These are phyloP conservation scores for Trametes hirsuta DNA, from an alignment of 1,284 basidiomycete genomes.

Conservation along the genomic window DNA sequence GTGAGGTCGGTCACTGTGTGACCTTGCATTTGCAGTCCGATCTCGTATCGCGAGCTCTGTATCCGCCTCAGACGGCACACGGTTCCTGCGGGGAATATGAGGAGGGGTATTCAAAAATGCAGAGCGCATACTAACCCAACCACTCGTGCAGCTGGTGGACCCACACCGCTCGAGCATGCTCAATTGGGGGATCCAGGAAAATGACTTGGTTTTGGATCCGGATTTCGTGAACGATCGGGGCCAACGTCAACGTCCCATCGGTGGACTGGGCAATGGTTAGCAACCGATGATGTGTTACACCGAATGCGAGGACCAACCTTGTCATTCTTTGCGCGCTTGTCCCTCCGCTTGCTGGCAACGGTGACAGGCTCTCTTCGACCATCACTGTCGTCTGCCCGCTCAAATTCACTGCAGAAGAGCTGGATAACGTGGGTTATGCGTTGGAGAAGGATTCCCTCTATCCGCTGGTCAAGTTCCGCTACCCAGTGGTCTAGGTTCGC, in stretches of 20 bases:
- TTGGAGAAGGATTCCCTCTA: slow-evolving; percentile 82
- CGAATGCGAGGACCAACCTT: slow-evolving; percentile 49
- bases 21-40: slow-evolving; percentile 86
- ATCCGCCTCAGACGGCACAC: slow-evolving; percentile 90
- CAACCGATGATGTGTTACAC: background rate
- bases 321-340: slow-evolving; percentile 73
- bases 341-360: slow-evolving; percentile 65
- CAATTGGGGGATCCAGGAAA: slow-evolving; percentile 97
- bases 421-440: slow-evolving; percentile 82
- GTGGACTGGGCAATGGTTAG: slow-evolving; percentile 47
- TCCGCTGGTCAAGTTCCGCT: slow-evolving; percentile 82
- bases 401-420: slow-evolving; percentile 89
- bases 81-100: slow-evolving; percentile 52
- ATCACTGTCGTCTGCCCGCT: slow-evolving; percentile 68
- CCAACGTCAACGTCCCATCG: slow-evolving; percentile 73
- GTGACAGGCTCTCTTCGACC: slow-evolving; percentile 58
- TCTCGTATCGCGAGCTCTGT: slow-evolving; percentile 95
- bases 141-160: slow-evolving; percentile 90
- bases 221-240: slow-evolving; percentile 91
- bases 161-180: slow-evolving; percentile 92
- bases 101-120: background rate
- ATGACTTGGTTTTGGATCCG: slow-evolving; percentile 99
- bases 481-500: slow-evolving; percentile 99
- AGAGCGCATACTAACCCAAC: slow-evolving; percentile 58
- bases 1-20: slow-evolving; percentile 66